Evolutionary conservation across 768 basidiomycete species (phyloP).

Genomic region (Trametes meyenii): DNA sequence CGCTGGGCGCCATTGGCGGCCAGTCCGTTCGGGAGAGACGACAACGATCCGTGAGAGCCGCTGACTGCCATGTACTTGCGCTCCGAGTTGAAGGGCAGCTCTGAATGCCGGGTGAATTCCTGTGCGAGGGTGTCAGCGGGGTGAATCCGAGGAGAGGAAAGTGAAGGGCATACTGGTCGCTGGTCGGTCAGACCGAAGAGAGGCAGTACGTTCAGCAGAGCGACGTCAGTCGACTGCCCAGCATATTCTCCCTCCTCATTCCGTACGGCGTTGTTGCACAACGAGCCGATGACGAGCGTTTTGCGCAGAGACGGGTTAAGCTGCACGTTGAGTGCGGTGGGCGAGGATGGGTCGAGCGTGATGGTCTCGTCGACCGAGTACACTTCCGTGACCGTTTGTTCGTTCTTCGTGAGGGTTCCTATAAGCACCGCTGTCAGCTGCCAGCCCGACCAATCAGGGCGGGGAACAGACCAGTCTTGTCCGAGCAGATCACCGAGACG

Average conservation of each 20-base stretch:
- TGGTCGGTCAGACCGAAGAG: slow-evolving; percentile 70
- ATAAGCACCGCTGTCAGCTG: neutral
- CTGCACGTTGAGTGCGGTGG: slow-evolving; percentile 37
- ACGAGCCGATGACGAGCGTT: slow-evolving; percentile 77
- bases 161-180: slow-evolving; percentile 57
- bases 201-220: slow-evolving; percentile 78
- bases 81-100: slow-evolving; percentile 92
- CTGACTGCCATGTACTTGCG: slow-evolving; percentile 92
- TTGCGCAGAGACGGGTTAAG: slow-evolving; percentile 72
- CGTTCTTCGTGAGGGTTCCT: slow-evolving; percentile 94
- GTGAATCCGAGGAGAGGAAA: too few relatives aligned
- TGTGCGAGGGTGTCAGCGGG: too few relatives aligned
- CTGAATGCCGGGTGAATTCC: slow-evolving; percentile 72
- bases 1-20: slow-evolving; percentile 41
- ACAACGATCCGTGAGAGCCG: slow-evolving; percentile 59
- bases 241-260: slow-evolving; percentile 75
- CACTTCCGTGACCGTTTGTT: slow-evolving; percentile 89
- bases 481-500: slow-evolving; percentile 96
- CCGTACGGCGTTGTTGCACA: slow-evolving; percentile 85
- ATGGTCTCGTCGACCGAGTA: slow-evolving; percentile 86
- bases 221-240: slow-evolving; percentile 94
- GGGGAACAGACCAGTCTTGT: slow-evolving; percentile 78
- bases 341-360: slow-evolving; percentile 58
- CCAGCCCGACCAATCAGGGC: neutral
- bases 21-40: slow-evolving; percentile 22